Evolutionary conservation across 1,284 basidiomycete species (phyloP), one percentile per base, ranked within the genome.

Genomic region (Ceratobasidium sp.): DNA sequence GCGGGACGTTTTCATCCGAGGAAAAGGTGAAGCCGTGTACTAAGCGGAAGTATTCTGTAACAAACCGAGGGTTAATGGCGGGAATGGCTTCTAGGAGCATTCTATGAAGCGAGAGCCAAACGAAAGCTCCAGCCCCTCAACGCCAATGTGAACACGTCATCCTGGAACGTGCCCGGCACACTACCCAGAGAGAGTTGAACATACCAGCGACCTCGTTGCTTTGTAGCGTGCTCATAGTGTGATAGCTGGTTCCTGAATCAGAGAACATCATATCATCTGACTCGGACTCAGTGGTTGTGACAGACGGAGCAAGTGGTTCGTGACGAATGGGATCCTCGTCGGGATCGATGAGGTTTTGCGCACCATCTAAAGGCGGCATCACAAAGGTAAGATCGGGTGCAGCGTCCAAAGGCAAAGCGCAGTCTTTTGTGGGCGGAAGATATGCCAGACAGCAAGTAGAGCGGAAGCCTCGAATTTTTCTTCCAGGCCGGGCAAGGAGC

Each of bases 1-100:
- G 40, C 32, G 70, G 70, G 17, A 74, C 29, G 46, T 74, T 64
- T 25, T 74, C 70, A 34, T 74, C 59, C 15, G 57, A 32, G 19
- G 34, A 17, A 46, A 62, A 74, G 2, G 57, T 52, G 17, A 52
- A 74, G 3, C 70, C 70, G 25, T 64, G 40, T 1, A 74, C 51
- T 2, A 44, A 62, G 13, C 51, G 43, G 25, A 74, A 74, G 22
- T 62, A 74, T 25, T 54, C 70, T 74, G 37, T 9, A 52, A 52
- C 25, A 32, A 2, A 40, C 34, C 15, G 15, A 19, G 15, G 13
- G 56, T 32, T 19, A 32, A 17, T 59, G 4, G 19, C 17, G 7
- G 11, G 34, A 43, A 43, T 43, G 8, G 8, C 8, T 9, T 11
- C 40, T 9, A 43, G 11, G 7, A 43, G 11, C 11, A 43, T 43